Percentiles rank a stretch among this genome's conserved stretches.
These are phyloP conservation scores for Cyberlindnera japonica DNA, from an alignment of 805 yeast genomes.

Conservation along the genomic window DNA sequence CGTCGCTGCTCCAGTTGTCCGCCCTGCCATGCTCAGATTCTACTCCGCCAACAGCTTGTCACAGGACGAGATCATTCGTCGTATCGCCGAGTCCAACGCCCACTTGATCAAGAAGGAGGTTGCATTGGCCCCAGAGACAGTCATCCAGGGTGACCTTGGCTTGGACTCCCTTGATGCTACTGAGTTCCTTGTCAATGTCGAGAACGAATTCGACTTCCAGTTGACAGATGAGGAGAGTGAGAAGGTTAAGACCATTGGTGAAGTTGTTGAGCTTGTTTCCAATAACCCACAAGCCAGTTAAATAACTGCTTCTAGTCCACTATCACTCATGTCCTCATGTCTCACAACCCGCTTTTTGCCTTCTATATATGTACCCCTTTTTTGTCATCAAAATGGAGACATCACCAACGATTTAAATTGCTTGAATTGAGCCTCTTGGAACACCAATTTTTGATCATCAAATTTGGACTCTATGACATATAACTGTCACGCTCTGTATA, in stretches of 20 bases:
- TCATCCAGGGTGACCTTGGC: constrained; percentile 59
- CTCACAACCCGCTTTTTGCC: not conserved
- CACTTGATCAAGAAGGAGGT: constrained; percentile 59
- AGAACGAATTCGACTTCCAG: constrained; percentile 84
- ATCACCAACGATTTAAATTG: too few species aligned
- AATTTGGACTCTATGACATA: too few species aligned
- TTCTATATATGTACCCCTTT: not conserved
- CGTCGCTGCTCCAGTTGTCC: constrained; percentile 26
- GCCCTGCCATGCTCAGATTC: constrained; percentile 36
- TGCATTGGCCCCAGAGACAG: constrained; percentile 34
- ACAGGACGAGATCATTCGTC: constrained; percentile 73
- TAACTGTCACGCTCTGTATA: too few species aligned
- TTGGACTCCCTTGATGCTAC: constrained; percentile 92
- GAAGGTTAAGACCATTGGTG: constrained; percentile 88
- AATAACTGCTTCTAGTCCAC: not conserved
- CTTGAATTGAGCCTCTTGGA: too few species aligned
- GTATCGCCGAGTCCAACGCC: constrained; percentile 76
- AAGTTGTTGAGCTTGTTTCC: constrained; percentile 83
- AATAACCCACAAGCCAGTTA: constrained; percentile 50
- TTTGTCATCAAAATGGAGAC: too few species aligned
- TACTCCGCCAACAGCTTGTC: constrained; percentile 64
- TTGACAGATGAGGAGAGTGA: constrained; percentile 91
- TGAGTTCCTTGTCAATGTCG: constrained; percentile 93
- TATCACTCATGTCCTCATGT: not conserved
- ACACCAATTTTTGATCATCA: too few species aligned